phyloP scores from a whole-genome alignment of 257 asterid species.

The Nicotiana knightiana region DNA sequence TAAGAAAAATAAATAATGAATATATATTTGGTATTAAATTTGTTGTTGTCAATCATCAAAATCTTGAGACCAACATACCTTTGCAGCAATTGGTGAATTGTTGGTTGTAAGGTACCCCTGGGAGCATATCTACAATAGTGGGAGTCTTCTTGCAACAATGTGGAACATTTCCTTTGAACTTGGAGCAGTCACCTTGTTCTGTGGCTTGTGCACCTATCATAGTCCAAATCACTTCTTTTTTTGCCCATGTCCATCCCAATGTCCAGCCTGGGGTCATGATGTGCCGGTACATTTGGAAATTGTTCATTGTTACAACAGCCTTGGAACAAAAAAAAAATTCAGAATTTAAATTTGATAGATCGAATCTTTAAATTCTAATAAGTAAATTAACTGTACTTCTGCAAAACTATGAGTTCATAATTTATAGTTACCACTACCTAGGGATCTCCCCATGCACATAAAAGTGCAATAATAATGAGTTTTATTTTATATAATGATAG shows the following conservation, averaged over 20 bases:
- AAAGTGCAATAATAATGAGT: neutral
- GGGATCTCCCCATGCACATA: neutral
- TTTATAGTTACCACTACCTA: neutral
- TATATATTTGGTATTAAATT: no score
- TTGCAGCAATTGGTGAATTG: conserved; percentile 68
- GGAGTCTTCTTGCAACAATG: conserved; percentile 73
- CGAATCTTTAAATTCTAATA: neutral
- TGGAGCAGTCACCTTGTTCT: conserved; percentile 77
- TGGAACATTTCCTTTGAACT: conserved; percentile 64
- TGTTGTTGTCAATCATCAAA: no score
- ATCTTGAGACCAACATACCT: conserved; percentile 21
- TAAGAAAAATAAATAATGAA: no score
- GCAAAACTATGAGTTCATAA: neutral
- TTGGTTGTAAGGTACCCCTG: conserved; percentile 73
- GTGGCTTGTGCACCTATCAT: conserved; percentile 62
- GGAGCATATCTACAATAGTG: conserved; percentile 59
- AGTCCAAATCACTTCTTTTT: conserved; percentile 71
- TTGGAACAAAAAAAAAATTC: neutral
- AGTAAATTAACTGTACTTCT: no score
- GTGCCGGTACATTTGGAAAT: conserved; percentile 68
- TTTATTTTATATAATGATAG: neutral
- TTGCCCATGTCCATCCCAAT: conserved; percentile 76
- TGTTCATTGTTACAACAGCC: conserved; percentile 29
- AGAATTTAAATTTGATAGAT: neutral
- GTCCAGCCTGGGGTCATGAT: conserved; percentile 76